Evolutionary conservation across 768 basidiomycete species (phyloP).

Genomic region (Vararia minispora): DNA sequence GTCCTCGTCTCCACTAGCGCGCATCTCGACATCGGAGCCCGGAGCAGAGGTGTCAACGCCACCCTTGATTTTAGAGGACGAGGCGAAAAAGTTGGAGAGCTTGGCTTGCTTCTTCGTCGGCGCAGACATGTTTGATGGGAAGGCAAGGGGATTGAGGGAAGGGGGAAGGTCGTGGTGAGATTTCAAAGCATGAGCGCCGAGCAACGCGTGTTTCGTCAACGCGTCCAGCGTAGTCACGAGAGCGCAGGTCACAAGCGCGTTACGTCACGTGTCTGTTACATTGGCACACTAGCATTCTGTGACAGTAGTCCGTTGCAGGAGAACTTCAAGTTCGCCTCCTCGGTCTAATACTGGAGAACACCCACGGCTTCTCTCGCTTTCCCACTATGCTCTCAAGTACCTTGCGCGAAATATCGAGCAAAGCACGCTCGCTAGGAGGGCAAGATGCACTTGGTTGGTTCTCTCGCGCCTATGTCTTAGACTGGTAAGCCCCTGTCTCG

Average conservation of each 20-base stretch:
- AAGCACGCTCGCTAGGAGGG: not conserved
- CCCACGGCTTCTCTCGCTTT: no score
- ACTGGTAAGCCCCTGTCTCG: slow-evolving; percentile 34
- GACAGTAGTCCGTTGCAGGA: slow-evolving; percentile 3
- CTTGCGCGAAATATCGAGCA: not conserved
- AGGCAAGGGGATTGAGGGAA: slow-evolving; percentile 5
- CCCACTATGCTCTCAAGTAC: not conserved
- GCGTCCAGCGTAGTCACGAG: not conserved
- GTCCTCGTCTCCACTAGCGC: slow-evolving; percentile 4
- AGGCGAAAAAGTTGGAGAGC: not conserved
- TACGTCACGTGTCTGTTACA: slow-evolving; percentile 31
- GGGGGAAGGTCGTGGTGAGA: not conserved
- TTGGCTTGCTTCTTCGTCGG: slow-evolving; percentile 10
- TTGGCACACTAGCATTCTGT: slow-evolving; percentile 11
- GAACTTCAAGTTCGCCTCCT: no score
- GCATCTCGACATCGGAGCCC: slow-evolving; percentile 1
- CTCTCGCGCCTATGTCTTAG: slow-evolving; percentile 33
- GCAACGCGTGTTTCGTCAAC: not conserved
- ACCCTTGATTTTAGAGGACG: slow-evolving; percentile 6
- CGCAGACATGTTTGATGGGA: not conserved
- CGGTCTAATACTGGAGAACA: no score
- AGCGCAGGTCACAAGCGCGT: slow-evolving; percentile 6
- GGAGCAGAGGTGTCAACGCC: no score
- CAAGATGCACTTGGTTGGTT: slow-evolving; percentile 19
- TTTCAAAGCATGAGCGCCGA: not conserved